Percentiles rank a stretch among this genome's conserved stretches.
phyloP scores from a whole-genome alignment of 1,284 basidiomycete species.

The Leccinum fallax region DNA sequence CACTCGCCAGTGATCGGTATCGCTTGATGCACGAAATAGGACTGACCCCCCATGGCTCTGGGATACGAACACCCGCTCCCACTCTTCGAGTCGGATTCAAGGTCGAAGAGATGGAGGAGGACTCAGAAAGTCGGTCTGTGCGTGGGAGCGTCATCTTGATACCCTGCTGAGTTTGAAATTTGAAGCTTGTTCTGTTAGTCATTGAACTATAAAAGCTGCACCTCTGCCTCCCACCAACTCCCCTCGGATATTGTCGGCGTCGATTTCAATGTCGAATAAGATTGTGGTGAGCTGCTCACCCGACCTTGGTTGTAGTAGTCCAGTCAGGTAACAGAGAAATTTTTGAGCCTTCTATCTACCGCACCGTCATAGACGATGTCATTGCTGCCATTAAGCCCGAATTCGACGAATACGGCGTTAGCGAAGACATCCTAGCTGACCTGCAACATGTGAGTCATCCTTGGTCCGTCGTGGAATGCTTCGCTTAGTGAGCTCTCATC shows the following conservation, averaged over 20 bases:
- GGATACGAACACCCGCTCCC: neutral
- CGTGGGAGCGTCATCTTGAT: slow-evolving; percentile 43
- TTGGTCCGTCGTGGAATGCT: slow-evolving; percentile 8
- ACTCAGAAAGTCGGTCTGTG: slow-evolving; percentile 40
- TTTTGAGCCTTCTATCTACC: slow-evolving; percentile 89
- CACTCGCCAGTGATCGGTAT: neutral
- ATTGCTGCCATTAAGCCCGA: slow-evolving; percentile 87
- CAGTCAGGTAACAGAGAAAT: slow-evolving; percentile 56
- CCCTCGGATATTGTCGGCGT: slow-evolving; percentile 38
- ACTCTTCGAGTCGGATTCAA: neutral
- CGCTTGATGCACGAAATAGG: neutral
- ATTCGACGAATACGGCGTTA: slow-evolving; percentile 96
- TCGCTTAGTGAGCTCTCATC: slow-evolving; percentile 16
- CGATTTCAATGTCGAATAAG: slow-evolving; percentile 77
- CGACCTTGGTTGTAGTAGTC: slow-evolving; percentile 57
- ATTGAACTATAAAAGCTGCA: slow-evolving; percentile 53
- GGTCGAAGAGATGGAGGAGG: neutral
- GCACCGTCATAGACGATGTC: slow-evolving; percentile 96
- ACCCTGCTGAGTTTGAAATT: slow-evolving; percentile 46
- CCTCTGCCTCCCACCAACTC: slow-evolving; percentile 38
- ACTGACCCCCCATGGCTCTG: neutral
- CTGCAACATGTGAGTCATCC: slow-evolving; percentile 77
- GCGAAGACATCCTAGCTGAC: slow-evolving; percentile 88
- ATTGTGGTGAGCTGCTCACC: slow-evolving; percentile 86
- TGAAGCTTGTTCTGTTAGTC: slow-evolving; percentile 40